These are phyloP conservation scores for Plectranthus barbatus DNA, from an alignment of 257 asterid species.

Conservation along the genomic window DNA sequence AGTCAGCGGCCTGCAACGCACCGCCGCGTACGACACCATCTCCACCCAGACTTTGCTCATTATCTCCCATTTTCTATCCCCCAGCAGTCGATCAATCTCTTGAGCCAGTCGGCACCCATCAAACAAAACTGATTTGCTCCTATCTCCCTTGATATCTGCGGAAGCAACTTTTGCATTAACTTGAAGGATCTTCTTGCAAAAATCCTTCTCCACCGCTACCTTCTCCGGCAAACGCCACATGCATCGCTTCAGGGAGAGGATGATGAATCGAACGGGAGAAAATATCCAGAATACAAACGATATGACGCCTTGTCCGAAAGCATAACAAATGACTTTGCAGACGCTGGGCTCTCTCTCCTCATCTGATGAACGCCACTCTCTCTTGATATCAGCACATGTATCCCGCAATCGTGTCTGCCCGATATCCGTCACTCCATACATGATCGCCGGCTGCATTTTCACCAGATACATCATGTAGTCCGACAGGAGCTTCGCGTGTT, in stretches of 20 bases:
- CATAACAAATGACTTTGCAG: background rate
- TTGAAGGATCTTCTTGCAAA: slow-evolving; percentile 7
- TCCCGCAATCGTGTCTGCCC: slow-evolving; percentile 41
- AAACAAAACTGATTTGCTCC: slow-evolving; percentile 44
- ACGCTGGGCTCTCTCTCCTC: background rate
- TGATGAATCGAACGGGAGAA: background rate
- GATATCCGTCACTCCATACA: slow-evolving; percentile 46
- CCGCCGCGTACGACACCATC: slow-evolving; percentile 17
- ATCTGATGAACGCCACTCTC: too few relatives aligned
- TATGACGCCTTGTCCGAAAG: background rate
- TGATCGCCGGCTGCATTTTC: slow-evolving; percentile 37
- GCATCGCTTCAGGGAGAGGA: background rate
- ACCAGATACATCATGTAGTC: slow-evolving; percentile 48
- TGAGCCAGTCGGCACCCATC: slow-evolving; percentile 40
- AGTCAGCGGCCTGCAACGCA: slow-evolving; percentile 10
- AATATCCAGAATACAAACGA: background rate
- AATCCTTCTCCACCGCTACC: background rate
- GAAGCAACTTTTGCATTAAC: slow-evolving; percentile 36
- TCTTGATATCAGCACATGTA: slow-evolving; percentile 28
- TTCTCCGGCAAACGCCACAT: background rate
- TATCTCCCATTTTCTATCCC: slow-evolving; percentile 16
- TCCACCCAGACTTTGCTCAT: slow-evolving; percentile 31
- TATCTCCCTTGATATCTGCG: slow-evolving; percentile 31
- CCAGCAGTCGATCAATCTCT: too few relatives aligned
- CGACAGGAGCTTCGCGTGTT: slow-evolving; percentile 31